Percentiles rank a stretch among this genome's conserved stretches.
These are phyloP conservation scores for Diophrys sp. DNA, from an alignment of 73 alveolate species.

Conservation along the genomic window DNA sequence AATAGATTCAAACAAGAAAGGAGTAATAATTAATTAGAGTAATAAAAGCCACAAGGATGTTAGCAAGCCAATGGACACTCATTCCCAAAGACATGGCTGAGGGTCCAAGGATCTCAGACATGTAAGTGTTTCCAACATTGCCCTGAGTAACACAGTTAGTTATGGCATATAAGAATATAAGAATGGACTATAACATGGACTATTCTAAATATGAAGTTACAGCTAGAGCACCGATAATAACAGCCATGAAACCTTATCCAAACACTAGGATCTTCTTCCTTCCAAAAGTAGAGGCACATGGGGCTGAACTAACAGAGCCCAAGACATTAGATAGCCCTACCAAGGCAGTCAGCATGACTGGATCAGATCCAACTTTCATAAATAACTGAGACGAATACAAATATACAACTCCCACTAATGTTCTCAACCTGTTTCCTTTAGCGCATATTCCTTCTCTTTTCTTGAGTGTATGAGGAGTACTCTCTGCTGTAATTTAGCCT, in stretches of 20 bases:
- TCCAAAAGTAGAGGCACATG: background rate
- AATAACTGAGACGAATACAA: too few relatives aligned
- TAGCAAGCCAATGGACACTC: background rate
- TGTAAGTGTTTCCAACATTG: background rate
- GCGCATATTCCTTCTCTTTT: background rate
- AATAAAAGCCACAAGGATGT: background rate
- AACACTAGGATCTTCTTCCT: background rate
- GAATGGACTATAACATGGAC: background rate
- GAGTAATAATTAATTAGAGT: too few relatives aligned
- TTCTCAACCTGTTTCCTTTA: background rate
- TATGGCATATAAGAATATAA: too few relatives aligned
- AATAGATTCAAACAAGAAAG: too few relatives aligned
- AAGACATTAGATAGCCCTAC: background rate
- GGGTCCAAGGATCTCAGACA: background rate
- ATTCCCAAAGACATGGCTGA: background rate
- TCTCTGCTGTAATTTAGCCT: background rate
- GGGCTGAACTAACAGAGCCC: background rate
- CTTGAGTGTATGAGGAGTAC: background rate
- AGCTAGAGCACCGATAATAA: background rate
- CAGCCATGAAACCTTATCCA: background rate
- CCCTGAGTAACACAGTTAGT: background rate
- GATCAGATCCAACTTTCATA: too few relatives aligned
- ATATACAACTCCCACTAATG: background rate
- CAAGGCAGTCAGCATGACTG: too few relatives aligned
- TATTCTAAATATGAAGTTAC: background rate